Conservation (phyloP, 768 basidiomycete species). For the Mycena epipterygia region DNA sequence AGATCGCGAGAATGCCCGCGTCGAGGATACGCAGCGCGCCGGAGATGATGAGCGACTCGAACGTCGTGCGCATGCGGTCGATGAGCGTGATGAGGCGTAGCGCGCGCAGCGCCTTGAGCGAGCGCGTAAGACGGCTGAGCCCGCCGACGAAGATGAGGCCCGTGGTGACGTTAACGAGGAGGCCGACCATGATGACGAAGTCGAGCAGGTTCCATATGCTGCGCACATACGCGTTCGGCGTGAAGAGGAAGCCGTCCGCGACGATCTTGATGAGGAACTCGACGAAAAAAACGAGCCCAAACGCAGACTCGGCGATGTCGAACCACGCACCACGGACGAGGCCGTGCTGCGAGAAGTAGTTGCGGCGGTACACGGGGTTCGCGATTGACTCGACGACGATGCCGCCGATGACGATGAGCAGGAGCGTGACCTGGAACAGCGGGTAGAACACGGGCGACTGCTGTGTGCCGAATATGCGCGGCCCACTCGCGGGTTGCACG, state of each 20-base stretch:
- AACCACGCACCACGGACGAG: slow-evolving; percentile 85
- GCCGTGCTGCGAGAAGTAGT: slow-evolving; percentile 75
- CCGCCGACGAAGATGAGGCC: slow-evolving; percentile 83
- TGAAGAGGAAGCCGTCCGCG: slow-evolving; percentile 93
- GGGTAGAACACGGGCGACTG: slow-evolving; percentile 75
- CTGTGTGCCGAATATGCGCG: slow-evolving; percentile 87
- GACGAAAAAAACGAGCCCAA: slow-evolving; percentile 77
- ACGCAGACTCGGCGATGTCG: slow-evolving; percentile 80
- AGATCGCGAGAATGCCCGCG: slow-evolving; percentile 88
- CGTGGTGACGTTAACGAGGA: slow-evolving; percentile 81
- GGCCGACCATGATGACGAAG: slow-evolving; percentile 83
- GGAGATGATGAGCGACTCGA: slow-evolving; percentile 88
- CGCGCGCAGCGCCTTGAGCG: slow-evolving; percentile 90
- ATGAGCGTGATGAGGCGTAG: slow-evolving; percentile 92
- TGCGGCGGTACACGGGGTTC: slow-evolving; percentile 85
- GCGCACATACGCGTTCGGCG: slow-evolving; percentile 91
- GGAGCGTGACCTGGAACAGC: slow-evolving; percentile 80
- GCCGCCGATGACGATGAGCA: slow-evolving; percentile 83
- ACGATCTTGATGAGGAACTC: slow-evolving; percentile 93
- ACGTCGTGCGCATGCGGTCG: slow-evolving; percentile 87
- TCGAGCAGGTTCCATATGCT: slow-evolving; percentile 95
- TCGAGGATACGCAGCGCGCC: slow-evolving; percentile 89
- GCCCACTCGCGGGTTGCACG: slow-evolving; percentile 86
- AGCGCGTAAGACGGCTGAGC: slow-evolving; percentile 84
- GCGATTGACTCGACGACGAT: slow-evolving; percentile 88